These are phyloP conservation scores for Circinella umbellata DNA, from an alignment of 371 early-diverging fungal genomes.

Conservation along the genomic window DNA sequence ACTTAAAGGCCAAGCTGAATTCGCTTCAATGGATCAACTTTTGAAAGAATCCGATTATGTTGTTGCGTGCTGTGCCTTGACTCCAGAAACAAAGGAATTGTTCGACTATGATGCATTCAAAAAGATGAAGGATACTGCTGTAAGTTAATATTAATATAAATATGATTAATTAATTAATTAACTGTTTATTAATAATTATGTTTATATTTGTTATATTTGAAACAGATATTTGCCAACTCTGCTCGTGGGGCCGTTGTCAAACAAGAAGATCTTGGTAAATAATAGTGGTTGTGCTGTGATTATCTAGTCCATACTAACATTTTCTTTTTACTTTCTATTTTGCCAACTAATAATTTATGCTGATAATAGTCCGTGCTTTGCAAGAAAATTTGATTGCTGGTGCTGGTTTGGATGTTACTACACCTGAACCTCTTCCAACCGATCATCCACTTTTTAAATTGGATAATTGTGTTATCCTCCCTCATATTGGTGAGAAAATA, in stretches of 20 bases:
- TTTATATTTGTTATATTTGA: not conserved
- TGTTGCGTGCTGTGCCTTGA: constrained; percentile 75
- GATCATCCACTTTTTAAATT: constrained; percentile 66
- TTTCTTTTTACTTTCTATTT: too few relatives aligned
- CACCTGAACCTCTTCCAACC: constrained; percentile 81
- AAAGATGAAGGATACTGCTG: constrained; percentile 73
- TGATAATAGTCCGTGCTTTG: constrained; percentile 58
- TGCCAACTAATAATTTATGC: not conserved
- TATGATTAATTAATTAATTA: not conserved
- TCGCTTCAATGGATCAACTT: constrained; percentile 57
- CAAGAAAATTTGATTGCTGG: constrained; percentile 61
- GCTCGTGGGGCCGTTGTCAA: constrained; percentile 83
- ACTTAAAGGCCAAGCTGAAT: constrained; percentile 39
- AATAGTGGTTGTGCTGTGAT: too few relatives aligned
- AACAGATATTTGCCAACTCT: constrained; percentile 79
- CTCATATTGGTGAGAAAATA: constrained; percentile 58
- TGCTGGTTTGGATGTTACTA: constrained; percentile 88
- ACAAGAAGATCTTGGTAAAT: constrained; percentile 68
- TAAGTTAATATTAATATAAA: constrained; percentile 23
- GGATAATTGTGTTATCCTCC: constrained; percentile 71
- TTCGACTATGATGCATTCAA: constrained; percentile 67
- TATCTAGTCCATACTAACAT: too few relatives aligned
- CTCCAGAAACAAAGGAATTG: constrained; percentile 66
- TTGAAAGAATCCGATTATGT: constrained; percentile 72
- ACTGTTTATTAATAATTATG: not conserved